Evolutionary conservation across 352 stramenopile genomes (phyloP).

Genomic region (Pythium myriotylum): DNA sequence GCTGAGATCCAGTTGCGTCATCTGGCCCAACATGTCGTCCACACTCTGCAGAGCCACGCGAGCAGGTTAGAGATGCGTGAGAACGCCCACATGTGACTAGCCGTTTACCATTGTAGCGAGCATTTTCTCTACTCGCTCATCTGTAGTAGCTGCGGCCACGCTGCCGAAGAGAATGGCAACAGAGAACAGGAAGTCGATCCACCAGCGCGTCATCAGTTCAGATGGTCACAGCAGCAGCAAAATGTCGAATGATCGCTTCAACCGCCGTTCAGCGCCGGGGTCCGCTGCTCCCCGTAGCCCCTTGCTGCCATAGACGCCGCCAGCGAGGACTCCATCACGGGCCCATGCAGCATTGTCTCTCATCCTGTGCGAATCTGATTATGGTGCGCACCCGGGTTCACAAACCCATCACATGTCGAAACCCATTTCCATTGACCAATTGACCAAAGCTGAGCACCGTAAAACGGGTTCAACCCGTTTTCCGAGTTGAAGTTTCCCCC

Average conservation of each 20-base stretch:
- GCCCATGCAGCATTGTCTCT: too few relatives aligned
- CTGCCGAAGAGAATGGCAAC: neutral
- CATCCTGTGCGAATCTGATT: too few relatives aligned
- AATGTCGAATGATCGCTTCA: neutral
- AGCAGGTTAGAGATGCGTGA: neutral
- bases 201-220: neutral
- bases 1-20: slow-evolving; percentile 91
- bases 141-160: neutral
- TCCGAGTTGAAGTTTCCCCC: slow-evolving; percentile 23
- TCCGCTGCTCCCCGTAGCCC: too few relatives aligned
- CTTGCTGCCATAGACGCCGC: too few relatives aligned
- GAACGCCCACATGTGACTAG: neutral
- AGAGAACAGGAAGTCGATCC: neutral
- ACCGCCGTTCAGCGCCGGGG: too few relatives aligned
- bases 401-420: neutral
- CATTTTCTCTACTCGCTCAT: slow-evolving; percentile 18
- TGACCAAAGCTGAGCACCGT: neutral
- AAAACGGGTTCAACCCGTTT: slow-evolving; percentile 8
- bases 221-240: too few relatives aligned
- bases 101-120: slow-evolving; percentile 11
- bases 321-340: too few relatives aligned
- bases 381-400: too few relatives aligned
- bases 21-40: slow-evolving; percentile 83
- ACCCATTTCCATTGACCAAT: neutral
- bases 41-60: slow-evolving; percentile 14